Evolutionary conservation across 768 basidiomycete genomes (phyloP), one percentile per base, ranked within the genome.

Genomic region (Suillus luteus): DNA sequence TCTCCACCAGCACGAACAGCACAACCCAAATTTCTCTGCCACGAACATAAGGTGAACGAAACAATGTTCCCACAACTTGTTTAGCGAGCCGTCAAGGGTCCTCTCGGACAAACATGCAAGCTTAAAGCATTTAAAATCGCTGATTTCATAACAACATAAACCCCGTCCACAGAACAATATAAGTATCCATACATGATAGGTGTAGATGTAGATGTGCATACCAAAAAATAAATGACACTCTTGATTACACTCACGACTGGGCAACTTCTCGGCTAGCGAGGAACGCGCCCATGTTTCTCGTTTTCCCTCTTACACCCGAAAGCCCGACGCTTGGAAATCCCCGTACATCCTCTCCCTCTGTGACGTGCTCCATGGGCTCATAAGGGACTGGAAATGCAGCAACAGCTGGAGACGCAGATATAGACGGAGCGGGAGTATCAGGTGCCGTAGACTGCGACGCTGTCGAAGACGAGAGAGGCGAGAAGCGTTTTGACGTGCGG

Each of bases 371-470:
- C 73, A 72, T 62, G 72, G 66, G 41, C 74, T 79, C 70, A 65
- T 75, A 44, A 57, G 77, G 64, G 66, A 75, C 41, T 66, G 71
- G 67, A 72, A 65, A 65, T 63, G 66, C 43, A 58, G 67, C 64
- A 41, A 67, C 68, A 22, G 71, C 64, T 51, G 68, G 59, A 33
- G 65, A 37, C 68, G 67, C 70, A 76, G 62, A 78, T 17, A 75
- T 65, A 10, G 80, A 72, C 35, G 79, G 79, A 8, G 71, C 66
- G 0, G 82, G 81, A 6, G 83, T 81, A 1, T 81, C 75, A 3
- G 81, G 73, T 2, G 81, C 79, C 7, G 79, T 76, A 0, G 85
- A 82, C 60, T 83, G 81, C 0, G 84, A 82, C 3, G 79, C 77
- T 7, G 74, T 76, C 4, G 80, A 76, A 6, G 81, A 73, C 5